Evolutionary conservation across 2,329 filamentous ascomycete genomes (phyloP), one percentile per base, ranked within the genome.

Genomic region (Neobulgaria alba): DNA sequence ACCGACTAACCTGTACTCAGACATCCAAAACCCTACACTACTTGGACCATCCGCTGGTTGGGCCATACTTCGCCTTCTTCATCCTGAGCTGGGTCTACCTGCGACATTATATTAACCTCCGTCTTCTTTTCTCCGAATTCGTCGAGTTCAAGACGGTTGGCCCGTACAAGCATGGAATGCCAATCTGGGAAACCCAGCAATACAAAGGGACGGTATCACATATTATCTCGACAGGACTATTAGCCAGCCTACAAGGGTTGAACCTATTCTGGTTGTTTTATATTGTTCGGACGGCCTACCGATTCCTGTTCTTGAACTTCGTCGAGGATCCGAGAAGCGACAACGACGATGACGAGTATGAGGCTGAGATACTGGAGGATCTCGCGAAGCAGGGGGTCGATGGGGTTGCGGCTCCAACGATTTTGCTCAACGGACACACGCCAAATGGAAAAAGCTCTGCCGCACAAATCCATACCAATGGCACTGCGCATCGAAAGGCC

Each of bases 21-120:
- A 92, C 85, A 2, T 94, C 87, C 47, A 95, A 95, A 67, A 77
- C 81, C 4, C 76, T 95, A 54, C 94, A 95, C 67, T 95, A 95
- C 66, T 67, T 95, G 53, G 84, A 94, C 59, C 79, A 79, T 41
- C 67, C 73, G 43, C 67, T 93, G 33, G 84, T 85, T n/a, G 78
- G 72, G 0, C 87, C 86, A 12, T 95, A 89, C 67, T 95, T 92
- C 64, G 77, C 75, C 58, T 50, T 83, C 53, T 95, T 95, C 67
- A 82, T 93, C 62, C 68, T 67, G 50, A 71, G 83, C 46, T 95
- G 89, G 89, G 78, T 87, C 57, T 95, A 95, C 68, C 69, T 90
- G 48, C 86, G 89, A 41, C 89, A 95, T 66, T 86, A 79, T 65
- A 70, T 88, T 59, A 90, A 90, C 66, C 71, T 90, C 38, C 71